Percentiles rank a stretch among this genome's conserved stretches.
Conservation (phyloP, 139 green algal species). For the Penium margaritaceum region DNA sequence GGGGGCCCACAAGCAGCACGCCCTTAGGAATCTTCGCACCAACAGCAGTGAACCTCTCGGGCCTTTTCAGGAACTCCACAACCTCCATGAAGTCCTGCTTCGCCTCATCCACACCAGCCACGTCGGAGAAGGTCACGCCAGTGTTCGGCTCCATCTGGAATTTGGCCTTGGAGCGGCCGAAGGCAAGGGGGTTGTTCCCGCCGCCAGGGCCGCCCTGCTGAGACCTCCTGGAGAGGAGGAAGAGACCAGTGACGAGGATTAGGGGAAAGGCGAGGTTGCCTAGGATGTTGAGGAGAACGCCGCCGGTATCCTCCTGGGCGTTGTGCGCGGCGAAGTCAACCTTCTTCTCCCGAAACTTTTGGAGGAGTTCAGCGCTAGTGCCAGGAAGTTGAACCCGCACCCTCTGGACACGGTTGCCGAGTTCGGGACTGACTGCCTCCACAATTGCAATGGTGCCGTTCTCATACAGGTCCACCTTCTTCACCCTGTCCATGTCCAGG, state of each 20-base stretch:
- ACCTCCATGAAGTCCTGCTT: conserved; percentile 99
- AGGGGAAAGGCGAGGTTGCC: conserved; percentile 98
- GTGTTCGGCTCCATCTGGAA: conserved; percentile 98
- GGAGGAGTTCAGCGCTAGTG: conserved; percentile 81
- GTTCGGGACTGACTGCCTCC: conserved; percentile 95
- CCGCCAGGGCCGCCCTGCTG: conserved; percentile 69
- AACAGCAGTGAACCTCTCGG: conserved; percentile 96
- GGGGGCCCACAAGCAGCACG: conserved; percentile 87
- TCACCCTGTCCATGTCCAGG: conserved; percentile 96
- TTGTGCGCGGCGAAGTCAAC: conserved; percentile 97
- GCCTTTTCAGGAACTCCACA: conserved; percentile 98
- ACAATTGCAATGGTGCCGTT: conserved; percentile 99
- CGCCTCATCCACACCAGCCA: conserved; percentile 97
- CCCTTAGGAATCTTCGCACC: conserved; percentile 97
- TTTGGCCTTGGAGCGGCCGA: conserved; percentile 93
- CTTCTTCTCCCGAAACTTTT: conserved; percentile 96
- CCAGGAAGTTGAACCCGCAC: conserved; percentile 96
- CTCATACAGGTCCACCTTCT: conserved; percentile 99
- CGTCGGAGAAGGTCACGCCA: conserved; percentile 91
- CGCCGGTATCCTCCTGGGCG: conserved; percentile 79
- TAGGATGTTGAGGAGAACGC: conserved; percentile 64
- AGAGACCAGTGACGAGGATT: conserved; percentile 95
- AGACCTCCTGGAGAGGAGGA: conserved; percentile 84
- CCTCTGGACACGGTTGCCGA: conserved; percentile 96
- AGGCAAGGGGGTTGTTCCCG: conserved; percentile 83